These are phyloP conservation scores for Ascochyta fabae DNA, from an alignment of 2,329 filamentous ascomycete genomes.

Conservation along the genomic window DNA sequence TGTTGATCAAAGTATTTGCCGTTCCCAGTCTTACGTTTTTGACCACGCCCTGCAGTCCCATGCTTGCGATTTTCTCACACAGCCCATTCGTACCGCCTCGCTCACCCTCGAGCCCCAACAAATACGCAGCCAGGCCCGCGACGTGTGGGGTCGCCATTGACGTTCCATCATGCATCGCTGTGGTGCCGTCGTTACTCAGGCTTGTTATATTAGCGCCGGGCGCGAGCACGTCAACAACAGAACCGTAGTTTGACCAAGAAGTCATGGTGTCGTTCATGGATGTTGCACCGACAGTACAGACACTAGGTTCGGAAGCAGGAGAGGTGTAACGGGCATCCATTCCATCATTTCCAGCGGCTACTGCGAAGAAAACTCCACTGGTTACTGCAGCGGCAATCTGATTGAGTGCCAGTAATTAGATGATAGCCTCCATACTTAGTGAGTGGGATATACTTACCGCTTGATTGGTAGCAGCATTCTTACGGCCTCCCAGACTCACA, in stretches of 20 bases:
- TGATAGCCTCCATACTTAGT: not conserved
- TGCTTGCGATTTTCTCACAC: slow-evolving; percentile 54
- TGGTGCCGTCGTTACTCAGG: slow-evolving; percentile 52
- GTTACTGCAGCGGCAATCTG: slow-evolving; percentile 41
- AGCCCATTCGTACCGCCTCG: slow-evolving; percentile 45
- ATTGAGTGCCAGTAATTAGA: not conserved
- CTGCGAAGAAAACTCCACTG: slow-evolving; percentile 46
- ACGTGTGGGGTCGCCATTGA: slow-evolving; percentile 74
- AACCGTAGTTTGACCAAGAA: slow-evolving; percentile 47
- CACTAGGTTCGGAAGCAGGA: slow-evolving; percentile 44
- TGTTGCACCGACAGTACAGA: slow-evolving; percentile 49
- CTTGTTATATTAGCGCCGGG: slow-evolving; percentile 52
- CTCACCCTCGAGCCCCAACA: slow-evolving; percentile 60
- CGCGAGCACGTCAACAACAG: slow-evolving; percentile 46
- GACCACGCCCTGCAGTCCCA: slow-evolving; percentile 48
- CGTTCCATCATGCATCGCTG: slow-evolving; percentile 62
- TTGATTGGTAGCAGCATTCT: slow-evolving; percentile 33
- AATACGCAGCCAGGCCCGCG: slow-evolving; percentile 71
- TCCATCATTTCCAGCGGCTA: slow-evolving; percentile 48
- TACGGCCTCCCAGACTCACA: slow-evolving; percentile 44
- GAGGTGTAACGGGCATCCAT: slow-evolving; percentile 35
- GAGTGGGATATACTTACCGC: slow-evolving; percentile 18
- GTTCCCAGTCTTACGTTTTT: slow-evolving; percentile 52
- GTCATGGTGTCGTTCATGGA: slow-evolving; percentile 39
- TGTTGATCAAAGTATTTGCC: slow-evolving; percentile 60